Percentiles rank a stretch among this genome's conserved stretches.
Evolutionary conservation across 352 stramenopile species (phyloP).

Genomic region (Globisporangium viniferum): DNA sequence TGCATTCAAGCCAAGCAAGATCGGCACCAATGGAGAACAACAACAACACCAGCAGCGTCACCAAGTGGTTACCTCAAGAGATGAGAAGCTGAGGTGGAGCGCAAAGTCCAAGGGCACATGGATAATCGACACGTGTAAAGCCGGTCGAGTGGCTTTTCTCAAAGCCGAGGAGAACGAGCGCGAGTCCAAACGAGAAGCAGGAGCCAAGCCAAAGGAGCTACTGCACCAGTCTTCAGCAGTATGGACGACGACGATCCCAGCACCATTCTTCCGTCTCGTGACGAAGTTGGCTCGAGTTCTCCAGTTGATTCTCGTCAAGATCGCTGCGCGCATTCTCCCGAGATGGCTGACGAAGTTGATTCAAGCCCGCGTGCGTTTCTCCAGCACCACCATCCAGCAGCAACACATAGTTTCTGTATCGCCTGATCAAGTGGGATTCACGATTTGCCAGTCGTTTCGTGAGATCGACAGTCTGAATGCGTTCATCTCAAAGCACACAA

Average conservation of each 20-base stretch:
- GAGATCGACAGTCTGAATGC: conserved; percentile 27
- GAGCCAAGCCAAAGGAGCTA: neutral
- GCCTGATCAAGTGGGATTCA: neutral
- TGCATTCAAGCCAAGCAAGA: neutral
- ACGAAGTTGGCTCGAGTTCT: neutral
- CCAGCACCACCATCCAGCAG: neutral
- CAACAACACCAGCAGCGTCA: neutral
- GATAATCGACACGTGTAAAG: conserved; percentile 1
- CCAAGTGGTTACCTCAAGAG: neutral
- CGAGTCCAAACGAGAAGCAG: neutral
- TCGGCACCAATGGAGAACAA: neutral
- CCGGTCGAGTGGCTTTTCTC: conserved; percentile 7
- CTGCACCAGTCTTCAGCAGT: neutral
- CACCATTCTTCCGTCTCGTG: neutral
- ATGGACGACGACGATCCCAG: neutral
- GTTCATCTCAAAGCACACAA: conserved; percentile 23
- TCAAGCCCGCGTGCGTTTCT: neutral
- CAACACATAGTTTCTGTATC: neutral
- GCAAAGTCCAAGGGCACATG: conserved; percentile 8
- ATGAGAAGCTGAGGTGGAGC: conserved; percentile 7
- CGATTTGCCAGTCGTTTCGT: conserved; percentile 22
- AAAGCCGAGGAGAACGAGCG: neutral
- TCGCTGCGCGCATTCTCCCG: neutral
- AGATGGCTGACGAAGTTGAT: conserved; percentile 5
- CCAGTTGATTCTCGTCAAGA: neutral